Evolutionary conservation across 2,329 filamentous ascomycete species (phyloP), one percentile per base, ranked within the genome.

Genomic region (Talaromyces amestolkiae): DNA sequence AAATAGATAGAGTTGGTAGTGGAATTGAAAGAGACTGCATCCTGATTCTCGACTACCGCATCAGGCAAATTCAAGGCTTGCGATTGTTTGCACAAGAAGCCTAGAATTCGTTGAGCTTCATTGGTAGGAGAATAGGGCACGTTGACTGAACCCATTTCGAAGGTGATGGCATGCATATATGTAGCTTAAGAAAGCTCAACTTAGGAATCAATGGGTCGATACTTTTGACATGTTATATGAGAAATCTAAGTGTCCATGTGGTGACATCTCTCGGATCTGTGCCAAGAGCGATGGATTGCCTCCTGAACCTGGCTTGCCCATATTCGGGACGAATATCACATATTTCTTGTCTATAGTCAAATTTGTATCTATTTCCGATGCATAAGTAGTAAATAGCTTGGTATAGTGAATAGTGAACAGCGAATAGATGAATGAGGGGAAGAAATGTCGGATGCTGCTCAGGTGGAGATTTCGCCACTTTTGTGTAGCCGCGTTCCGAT

Each of bases 71-170:
- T 69, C 7, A 79, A 69, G 41, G 71, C 69, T 61, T 78, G 73
- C 0, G 74, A 72, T 66, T 78, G 75, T 11, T 73, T 72, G 63
- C 74, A 78, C 3, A 79, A 73, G 13, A 70, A 61, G 10, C 72
- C 71, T 63, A 78, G 77, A 65, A 79, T 79, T 37, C 74, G 75
- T n/a, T 71, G 71, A 4, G 76, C 71, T 71, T 79, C 77, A 24
- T 70, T 69, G 41, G 76, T 70, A 15, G 76, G 75, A 22, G 76
- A 78, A 64, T 78, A 78, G 19, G 62, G 49, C 17, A 56, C 58
- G 13, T 58, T 67, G 64, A 68, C 56, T 74, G 51, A 37, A 69
- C 51, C 56, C 56, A 58, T 61, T 41, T 33, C 49, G 47, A 56
- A 31, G 24, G 19, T 39, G 13, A 22, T 51, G 22, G 22, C 47